Evolutionary conservation across 176 grass and related monocot genomes (phyloP), one percentile per base, ranked within the genome.

Genomic region (Tillandsia fasciculata): DNA sequence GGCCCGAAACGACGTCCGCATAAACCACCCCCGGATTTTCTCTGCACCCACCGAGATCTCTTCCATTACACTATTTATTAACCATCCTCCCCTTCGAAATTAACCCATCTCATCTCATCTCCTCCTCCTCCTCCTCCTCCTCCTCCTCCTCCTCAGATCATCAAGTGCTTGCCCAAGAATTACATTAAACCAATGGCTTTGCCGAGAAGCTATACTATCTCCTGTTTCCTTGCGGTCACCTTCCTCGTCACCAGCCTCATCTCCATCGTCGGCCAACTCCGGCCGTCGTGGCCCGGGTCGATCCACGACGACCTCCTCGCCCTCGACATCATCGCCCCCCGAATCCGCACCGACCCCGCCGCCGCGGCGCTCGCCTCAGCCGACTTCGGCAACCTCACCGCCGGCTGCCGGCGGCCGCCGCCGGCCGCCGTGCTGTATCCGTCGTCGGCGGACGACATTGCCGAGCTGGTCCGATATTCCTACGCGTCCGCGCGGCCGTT

Each of bases 361-460:
- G 78, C 65, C 53, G 51, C 63, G 8, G 47, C 53, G 1, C 64
- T 22, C 1, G 81, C 64, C 11, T 75, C 86, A 9, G 29, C 75
- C 18, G 90, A 94, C 70, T 94, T 80, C 49, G 90, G 90, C 18
- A 81, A 77, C 75, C 13, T 74, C 3, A 56, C 64, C 1, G 29
- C 5, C 2, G n/a, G 15, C 17, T 4, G 10, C 3, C 11, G 28
- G 12, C 5, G 9, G 10, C 2, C 66, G 56, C 74, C 75, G 12
- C 67, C 83, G 2, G 83, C 74, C 1, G 90, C 90, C 10, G 86
- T 87, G 53, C 69, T 90, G 26, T 79, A 74, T 64, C 90, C 90
- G 29, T 90, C 83, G 20, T 69, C 68, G 57, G 12, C 72, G 2
- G 67, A 33, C 2, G 86, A 94, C 75, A 87, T 94, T 65, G 83